These are phyloP conservation scores for Symbiodinium natans DNA, from an alignment of 73 alveolate species.

Conservation along the genomic window DNA sequence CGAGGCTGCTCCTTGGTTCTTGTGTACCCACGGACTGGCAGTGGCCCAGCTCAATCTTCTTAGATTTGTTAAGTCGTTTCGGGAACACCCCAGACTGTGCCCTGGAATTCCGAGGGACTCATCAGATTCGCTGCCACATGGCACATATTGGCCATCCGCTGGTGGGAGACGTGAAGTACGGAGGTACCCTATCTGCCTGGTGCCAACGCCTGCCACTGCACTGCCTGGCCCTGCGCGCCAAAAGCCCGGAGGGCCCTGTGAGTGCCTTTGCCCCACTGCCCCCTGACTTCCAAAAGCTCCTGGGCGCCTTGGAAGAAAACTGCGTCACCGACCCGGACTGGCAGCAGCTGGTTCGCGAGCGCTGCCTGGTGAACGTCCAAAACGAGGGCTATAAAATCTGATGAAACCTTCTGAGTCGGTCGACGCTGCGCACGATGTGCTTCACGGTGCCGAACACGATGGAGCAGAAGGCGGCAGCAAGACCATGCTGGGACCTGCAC, in stretches of 20 bases:
- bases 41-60: background rate
- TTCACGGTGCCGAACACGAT: too few relatives aligned
- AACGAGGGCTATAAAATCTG: too few relatives aligned
- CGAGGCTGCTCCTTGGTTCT: conserved; percentile 29
- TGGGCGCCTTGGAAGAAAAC: conserved; percentile 8
- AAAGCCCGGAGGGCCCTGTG: background rate
- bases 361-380: background rate
- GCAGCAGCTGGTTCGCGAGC: conserved; percentile 24
- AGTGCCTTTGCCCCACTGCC: conserved; percentile 33
- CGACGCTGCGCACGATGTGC: too few relatives aligned
- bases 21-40: conserved; percentile 69
- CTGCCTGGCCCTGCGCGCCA: conserved; percentile 23
- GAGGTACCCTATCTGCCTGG: conserved; percentile 34
- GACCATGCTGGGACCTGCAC: too few relatives aligned
- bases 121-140: conserved; percentile 89
- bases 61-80: background rate
- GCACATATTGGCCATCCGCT: conserved; percentile 72
- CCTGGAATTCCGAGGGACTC: conserved; percentile 47
- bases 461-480: too few relatives aligned
- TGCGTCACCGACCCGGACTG: background rate
- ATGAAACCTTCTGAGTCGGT: too few relatives aligned
- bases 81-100: too few relatives aligned
- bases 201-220: conserved; percentile 73
- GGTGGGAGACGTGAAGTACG: conserved; percentile 81
- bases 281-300: background rate